These are phyloP conservation scores for Brassica balearica DNA, from an alignment of 441 rosid genomes.

Conservation along the genomic window DNA sequence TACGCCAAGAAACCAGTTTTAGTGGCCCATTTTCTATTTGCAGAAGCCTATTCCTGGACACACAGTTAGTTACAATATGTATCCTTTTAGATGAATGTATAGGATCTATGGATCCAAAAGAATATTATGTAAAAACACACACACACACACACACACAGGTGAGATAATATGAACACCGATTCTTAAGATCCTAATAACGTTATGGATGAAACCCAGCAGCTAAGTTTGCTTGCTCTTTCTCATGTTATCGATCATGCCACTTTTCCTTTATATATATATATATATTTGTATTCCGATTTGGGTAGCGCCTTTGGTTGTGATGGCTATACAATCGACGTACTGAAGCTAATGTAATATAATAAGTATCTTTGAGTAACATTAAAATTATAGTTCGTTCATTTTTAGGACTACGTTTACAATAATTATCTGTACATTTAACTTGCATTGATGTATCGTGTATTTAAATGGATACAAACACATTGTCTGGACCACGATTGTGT, in stretches of 20 bases:
- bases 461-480: not conserved
- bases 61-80: too few relatives aligned
- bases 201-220: not conserved
- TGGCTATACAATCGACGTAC: not conserved
- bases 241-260: not conserved
- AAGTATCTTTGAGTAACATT: not conserved
- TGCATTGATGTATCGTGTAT: constrained; percentile 15
- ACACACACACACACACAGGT: not conserved
- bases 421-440: not conserved
- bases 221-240: not conserved
- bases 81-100: too few relatives aligned
- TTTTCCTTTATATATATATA: not conserved
- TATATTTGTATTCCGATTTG: not conserved
- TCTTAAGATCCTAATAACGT: not conserved
- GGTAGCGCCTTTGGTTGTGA: not conserved
- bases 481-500: constrained; percentile 16
- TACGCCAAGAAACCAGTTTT: not conserved
- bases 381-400: not conserved
- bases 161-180: not conserved
- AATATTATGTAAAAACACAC: too few relatives aligned
- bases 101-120: too few relatives aligned
- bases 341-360: not conserved
- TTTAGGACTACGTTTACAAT: not conserved
- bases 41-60: constrained; percentile 2
- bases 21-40: not conserved